Percentiles rank a stretch among this genome's conserved stretches.
Evolutionary conservation across 495 filamentous ascomycete genomes (phyloP).

Genomic region (Penicillium goetzii): DNA sequence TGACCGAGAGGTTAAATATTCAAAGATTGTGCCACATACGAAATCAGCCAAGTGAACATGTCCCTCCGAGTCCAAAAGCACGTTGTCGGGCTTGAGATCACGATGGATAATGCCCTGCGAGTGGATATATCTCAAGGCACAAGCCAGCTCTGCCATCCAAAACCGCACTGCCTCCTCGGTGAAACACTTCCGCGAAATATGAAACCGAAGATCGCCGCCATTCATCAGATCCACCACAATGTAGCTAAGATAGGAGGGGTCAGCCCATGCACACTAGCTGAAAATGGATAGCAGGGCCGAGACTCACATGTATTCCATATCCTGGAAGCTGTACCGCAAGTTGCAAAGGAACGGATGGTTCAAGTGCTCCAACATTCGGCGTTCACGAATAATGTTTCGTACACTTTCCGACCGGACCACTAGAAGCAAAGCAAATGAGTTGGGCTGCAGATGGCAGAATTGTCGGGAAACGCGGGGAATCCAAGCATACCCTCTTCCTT

Average conservation of each 20-base stretch:
- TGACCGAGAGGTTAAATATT: not conserved
- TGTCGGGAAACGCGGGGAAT: slow-evolving; percentile 14
- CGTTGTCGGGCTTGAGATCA: slow-evolving; percentile 97
- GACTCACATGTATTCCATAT: slow-evolving; percentile 95
- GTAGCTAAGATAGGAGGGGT: slow-evolving; percentile 63
- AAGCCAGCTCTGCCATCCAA: slow-evolving; percentile 93
- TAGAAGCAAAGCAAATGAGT: slow-evolving; percentile 38
- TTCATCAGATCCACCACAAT: slow-evolving; percentile 98
- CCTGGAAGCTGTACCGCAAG: slow-evolving; percentile 97
- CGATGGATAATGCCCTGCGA: slow-evolving; percentile 91
- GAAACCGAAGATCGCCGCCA: slow-evolving; percentile 94
- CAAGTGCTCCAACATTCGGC: slow-evolving; percentile 95
- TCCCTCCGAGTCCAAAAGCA: slow-evolving; percentile 88
- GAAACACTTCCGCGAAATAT: slow-evolving; percentile 97
- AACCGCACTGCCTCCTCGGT: slow-evolving; percentile 96
- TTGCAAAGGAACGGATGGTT: slow-evolving; percentile 99
- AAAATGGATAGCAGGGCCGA: not conserved
- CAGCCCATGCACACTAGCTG: slow-evolving; percentile 23
- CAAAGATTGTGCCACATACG: slow-evolving; percentile 55
- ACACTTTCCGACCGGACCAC: slow-evolving; percentile 98
- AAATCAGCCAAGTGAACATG: slow-evolving; percentile 99
- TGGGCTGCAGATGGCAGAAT: not conserved
- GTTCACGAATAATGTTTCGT: slow-evolving; percentile 95
- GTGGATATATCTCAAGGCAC: slow-evolving; percentile 90
- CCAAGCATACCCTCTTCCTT: slow-evolving; percentile 88